Base-by-base conservation (phyloP, 805 yeast genomes). In the Priceomyces castillae region DNA sequence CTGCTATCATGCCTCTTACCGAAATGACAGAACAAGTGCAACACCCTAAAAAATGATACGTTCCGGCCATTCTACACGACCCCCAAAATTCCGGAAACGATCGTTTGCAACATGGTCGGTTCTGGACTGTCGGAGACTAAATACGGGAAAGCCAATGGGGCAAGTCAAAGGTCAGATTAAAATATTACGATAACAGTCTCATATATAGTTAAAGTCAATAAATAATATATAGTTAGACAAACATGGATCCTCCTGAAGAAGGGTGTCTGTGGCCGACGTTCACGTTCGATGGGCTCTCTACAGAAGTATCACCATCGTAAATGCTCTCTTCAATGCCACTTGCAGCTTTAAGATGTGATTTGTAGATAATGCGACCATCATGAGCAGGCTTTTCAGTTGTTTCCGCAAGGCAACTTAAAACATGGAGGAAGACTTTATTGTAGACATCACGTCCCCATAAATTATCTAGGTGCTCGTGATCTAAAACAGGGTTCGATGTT, bases 381-480 rank as follows among this genome's bases (percentile, higher is more conserved):
- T 12, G 14, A 7, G 25, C 25, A 3, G 6, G 11, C 5, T 18
- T 12, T 5, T 14, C 37, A 3, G 9, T 12, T 2, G 14, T 7
- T 14, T 34, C 37, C 4, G 26, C 23, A 9, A 34, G 15, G 15
- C 16, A 19, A 19, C 26, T 30, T 18, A 62, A 46, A 2, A 71
- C 74, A 41, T 58, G 57, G 26, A 54, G 59, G 47, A 71, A 69
- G 17, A 71, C 74, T 19, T 40, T 40, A 3, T 54, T 54, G 14
- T 54, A 48, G 3, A 85, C 87, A 41, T 82, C 80, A 7, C 74
- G 63, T 7, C 95, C 96, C 98, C 98, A 90, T 12, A 90, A 65
- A 43, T 92, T 78, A 58, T 92, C 98, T 57, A 90, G 69, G 63
- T 90, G 98, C 64, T 90, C 98, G 61, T 90, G 89, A n/a, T 68